Percentiles rank a stretch among this genome's conserved stretches.
Evolutionary conservation across 768 basidiomycete species (phyloP).

Genomic region (Russula dissimulans): DNA sequence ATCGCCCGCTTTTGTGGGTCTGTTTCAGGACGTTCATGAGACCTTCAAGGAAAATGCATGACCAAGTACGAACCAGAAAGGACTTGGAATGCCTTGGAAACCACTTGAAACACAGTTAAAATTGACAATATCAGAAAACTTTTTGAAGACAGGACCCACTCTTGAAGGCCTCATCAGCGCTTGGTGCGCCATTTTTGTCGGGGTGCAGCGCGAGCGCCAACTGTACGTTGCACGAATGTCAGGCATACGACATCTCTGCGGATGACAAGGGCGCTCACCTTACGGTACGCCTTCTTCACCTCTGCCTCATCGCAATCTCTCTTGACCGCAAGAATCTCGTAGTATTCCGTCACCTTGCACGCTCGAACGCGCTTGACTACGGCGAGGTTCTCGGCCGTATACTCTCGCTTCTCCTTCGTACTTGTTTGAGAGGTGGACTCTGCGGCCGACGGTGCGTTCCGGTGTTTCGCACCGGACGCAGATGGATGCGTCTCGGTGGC

Average conservation of each 20-base stretch:
- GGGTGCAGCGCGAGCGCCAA: slow-evolving; percentile 84
- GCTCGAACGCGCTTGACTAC: slow-evolving; percentile 78
- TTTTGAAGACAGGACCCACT: slow-evolving; percentile 40
- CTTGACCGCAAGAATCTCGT: slow-evolving; percentile 78
- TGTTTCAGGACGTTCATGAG: slow-evolving; percentile 18
- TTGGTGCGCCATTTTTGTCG: slow-evolving; percentile 95
- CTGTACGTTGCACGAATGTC: slow-evolving; percentile 29
- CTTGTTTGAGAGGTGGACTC: slow-evolving; percentile 37
- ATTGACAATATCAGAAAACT: slow-evolving; percentile 9
- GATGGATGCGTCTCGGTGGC: slow-evolving; percentile 64
- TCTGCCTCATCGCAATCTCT: slow-evolving; percentile 76
- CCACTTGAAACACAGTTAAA: slow-evolving; percentile 47
- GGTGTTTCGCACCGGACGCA: slow-evolving; percentile 59
- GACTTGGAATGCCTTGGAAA: slow-evolving; percentile 95
- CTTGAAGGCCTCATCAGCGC: slow-evolving; percentile 97
- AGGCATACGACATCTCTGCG: background rate
- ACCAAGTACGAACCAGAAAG: slow-evolving; percentile 50
- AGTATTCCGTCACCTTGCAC: slow-evolving; percentile 88
- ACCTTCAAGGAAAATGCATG: background rate
- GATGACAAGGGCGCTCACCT: slow-evolving; percentile 42
- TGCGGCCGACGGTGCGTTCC: slow-evolving; percentile 37
- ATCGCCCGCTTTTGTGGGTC: slow-evolving; percentile 86
- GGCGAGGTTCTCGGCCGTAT: slow-evolving; percentile 72
- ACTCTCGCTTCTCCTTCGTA: slow-evolving; percentile 43
- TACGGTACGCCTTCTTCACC: slow-evolving; percentile 92